phyloP scores from a whole-genome alignment of 345 rosid genomes.

The Rhodamnia rubescens region DNA sequence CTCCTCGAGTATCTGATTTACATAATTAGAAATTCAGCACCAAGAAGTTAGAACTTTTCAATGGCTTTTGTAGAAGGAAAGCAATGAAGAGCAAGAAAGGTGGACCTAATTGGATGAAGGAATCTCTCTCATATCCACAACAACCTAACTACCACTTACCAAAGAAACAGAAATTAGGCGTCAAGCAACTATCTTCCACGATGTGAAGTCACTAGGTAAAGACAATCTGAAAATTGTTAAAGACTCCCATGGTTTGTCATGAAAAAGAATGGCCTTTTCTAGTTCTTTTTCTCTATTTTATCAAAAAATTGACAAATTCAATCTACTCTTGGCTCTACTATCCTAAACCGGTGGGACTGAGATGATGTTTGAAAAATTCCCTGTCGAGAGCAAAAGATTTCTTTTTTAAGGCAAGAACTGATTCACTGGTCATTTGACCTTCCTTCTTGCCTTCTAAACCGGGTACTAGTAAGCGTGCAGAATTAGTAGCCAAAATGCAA shows the following conservation, averaged over 20 bases:
- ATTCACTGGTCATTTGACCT: not conserved
- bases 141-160: not conserved
- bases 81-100: not conserved
- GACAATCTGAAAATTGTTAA: not conserved
- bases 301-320: not conserved
- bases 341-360: not conserved
- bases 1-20: constrained; percentile 34
- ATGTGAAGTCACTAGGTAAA: not conserved
- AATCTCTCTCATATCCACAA: not conserved
- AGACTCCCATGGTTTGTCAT: not conserved
- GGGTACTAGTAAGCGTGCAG: not conserved
- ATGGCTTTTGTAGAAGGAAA: not conserved
- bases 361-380: not conserved
- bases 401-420: not conserved
- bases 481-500: not conserved
- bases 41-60: not conserved
- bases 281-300: not conserved
- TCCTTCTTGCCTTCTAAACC: not conserved
- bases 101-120: not conserved
- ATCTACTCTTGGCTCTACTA: not conserved
- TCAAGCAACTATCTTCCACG: not conserved
- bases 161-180: not conserved
- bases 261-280: not conserved
- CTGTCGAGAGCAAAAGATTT: not conserved
- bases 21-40: not conserved